Evolutionary conservation across 768 basidiomycete genomes (phyloP).

Genomic region (Saitozyma podzolica): DNA sequence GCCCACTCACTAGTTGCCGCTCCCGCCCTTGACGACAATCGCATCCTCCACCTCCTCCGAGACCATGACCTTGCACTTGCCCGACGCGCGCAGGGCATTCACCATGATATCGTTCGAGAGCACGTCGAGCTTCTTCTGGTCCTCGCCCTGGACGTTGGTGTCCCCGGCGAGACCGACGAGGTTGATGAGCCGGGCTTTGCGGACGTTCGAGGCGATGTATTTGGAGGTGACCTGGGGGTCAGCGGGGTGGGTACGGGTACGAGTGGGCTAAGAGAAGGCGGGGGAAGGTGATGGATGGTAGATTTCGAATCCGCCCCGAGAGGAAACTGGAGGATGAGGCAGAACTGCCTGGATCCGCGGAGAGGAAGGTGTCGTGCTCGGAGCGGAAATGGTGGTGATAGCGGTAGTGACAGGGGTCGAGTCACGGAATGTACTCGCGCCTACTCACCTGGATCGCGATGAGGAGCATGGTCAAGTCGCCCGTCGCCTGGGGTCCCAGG

Average conservation of each 20-base stretch:
- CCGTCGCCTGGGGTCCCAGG: conserved; percentile 78
- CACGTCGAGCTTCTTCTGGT: conserved; percentile 99
- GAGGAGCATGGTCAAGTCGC: conserved; percentile 89
- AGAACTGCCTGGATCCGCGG: too few species aligned
- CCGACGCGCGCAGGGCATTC: conserved; percentile 91
- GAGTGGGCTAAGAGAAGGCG: neutral
- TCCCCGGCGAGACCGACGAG: conserved; percentile 97
- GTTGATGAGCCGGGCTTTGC: conserved; percentile 95
- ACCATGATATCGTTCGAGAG: conserved; percentile 99
- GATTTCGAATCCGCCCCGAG: neutral
- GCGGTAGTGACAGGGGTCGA: too few species aligned
- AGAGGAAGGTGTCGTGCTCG: neutral
- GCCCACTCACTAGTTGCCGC: conserved; percentile 43
- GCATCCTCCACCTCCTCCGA: conserved; percentile 70
- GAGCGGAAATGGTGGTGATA: neutral
- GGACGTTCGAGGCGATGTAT: conserved; percentile 97
- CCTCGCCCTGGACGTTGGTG: conserved; percentile 95
- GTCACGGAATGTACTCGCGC: too few species aligned
- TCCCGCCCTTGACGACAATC: conserved; percentile 36
- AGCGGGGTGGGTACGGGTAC: conserved; percentile 5
- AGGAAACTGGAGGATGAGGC: neutral
- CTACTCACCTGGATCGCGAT: conserved; percentile 85
- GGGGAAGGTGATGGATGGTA: neutral
- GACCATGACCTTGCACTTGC: conserved; percentile 93
- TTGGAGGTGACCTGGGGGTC: conserved; percentile 52